A percentile compares a stretch with the other conserved stretches of the same genome.
Conservation (phyloP, 2,329 filamentous ascomycete species). For the Rosellinia necatrix region DNA sequence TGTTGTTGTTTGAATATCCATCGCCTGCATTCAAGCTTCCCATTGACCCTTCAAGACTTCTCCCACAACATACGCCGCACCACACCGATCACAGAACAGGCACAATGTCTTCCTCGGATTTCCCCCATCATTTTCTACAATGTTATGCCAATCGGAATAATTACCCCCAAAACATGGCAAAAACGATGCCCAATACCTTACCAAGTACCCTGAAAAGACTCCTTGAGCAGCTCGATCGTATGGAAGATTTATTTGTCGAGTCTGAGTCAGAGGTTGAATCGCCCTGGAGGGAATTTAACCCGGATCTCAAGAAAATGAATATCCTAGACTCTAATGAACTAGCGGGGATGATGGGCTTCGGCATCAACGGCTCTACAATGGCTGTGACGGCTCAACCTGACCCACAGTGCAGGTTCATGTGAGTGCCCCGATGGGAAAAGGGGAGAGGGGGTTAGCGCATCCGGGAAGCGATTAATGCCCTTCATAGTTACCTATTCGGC, state of each 20-base stretch:
- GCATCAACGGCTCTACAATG: not conserved
- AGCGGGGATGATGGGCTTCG: not conserved
- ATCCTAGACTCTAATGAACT: not conserved
- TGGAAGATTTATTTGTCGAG: not conserved
- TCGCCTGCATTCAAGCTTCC: no score
- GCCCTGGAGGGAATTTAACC: not conserved
- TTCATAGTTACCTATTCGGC: conserved; percentile 24
- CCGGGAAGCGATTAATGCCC: not conserved
- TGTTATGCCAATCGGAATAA: not conserved
- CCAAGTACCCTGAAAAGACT: not conserved
- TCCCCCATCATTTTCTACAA: not conserved
- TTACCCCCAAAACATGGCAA: conserved; percentile 1
- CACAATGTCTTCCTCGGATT: not conserved
- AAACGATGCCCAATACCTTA: not conserved
- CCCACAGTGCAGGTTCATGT: conserved; percentile 31
- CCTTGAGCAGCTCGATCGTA: not conserved
- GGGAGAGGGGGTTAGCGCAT: not conserved
- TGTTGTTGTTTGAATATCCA: no score
- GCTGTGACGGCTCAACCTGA: conserved; percentile 5
- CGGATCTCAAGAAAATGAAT: not conserved
- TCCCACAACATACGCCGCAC: not conserved
- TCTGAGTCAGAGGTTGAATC: not conserved
- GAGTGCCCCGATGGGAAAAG: not conserved
- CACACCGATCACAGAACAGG: not conserved
- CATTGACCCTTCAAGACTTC: not conserved